Evolutionary conservation across 2,329 filamentous ascomycete species (phyloP).

Genomic region (Xylariaceae sp.): DNA sequence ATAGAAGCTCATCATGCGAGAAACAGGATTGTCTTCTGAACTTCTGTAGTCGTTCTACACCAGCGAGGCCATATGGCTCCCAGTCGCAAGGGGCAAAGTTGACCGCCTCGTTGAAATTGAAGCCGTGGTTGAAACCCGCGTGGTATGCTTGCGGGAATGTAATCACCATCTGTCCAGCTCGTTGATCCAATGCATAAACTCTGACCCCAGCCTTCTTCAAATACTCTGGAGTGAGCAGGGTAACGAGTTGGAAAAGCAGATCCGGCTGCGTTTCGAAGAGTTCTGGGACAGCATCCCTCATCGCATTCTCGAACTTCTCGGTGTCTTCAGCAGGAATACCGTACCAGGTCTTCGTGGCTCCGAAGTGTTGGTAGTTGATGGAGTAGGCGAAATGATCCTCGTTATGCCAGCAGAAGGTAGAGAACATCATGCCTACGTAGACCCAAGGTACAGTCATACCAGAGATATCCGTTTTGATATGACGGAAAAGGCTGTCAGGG

Average conservation of each 20-base stretch:
- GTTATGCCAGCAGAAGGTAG: constrained; percentile 98
- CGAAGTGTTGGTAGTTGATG: constrained; percentile 96
- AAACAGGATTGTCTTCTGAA: constrained; percentile 94
- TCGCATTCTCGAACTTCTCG: constrained; percentile 90
- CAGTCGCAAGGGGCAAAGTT: constrained; percentile 95
- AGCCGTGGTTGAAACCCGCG: constrained; percentile 95
- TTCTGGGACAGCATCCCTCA: constrained; percentile 92
- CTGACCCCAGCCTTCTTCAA: constrained; percentile 86
- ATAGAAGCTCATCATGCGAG: constrained; percentile 89
- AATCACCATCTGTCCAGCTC: constrained; percentile 91
- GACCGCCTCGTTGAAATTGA: constrained; percentile 98
- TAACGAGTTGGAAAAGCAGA: constrained; percentile 94
- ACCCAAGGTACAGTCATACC: constrained; percentile 99
- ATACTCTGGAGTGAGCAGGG: constrained; percentile 86
- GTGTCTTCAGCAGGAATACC: constrained; percentile 92
- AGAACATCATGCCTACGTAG: constrained; percentile 99
- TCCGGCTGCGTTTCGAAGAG: constrained; percentile 96
- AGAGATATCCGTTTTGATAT: constrained; percentile 97
- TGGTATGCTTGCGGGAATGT: constrained; percentile 97
- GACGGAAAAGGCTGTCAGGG: constrained; percentile 85
- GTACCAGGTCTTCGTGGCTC: constrained; percentile 98
- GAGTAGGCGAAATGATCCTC: constrained; percentile 98
- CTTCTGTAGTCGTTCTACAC: constrained; percentile 77
- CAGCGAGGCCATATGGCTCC: constrained; percentile 85
- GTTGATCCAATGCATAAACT: constrained; percentile 92